Evolutionary conservation across 1,139 yeast species (phyloP), one percentile per base, ranked within the genome.

Genomic region (Debaryomyces sp.): DNA sequence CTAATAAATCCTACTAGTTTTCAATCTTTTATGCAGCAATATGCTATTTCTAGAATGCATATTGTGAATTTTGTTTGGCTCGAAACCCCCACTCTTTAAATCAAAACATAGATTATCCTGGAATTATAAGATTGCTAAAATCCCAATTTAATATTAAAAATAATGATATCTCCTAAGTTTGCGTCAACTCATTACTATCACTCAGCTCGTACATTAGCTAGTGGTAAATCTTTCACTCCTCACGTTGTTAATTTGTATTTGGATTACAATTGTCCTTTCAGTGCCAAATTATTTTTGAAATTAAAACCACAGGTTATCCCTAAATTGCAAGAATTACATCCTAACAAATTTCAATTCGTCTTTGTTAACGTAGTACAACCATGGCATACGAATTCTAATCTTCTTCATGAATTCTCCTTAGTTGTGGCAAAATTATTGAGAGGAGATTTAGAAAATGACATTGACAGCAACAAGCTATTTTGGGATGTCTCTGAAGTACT

Each of bases 261-360:
- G 44, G 97, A 90, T 70, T 89, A 87, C 73, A 80, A 84, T 54
- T 90, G 97, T 63, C 92, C 87, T 1, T 90, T 80, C 67, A 80
- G 88, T 56, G 86, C 78, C 42, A 87, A 82, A 62, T 58, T 87
- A 49, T 90, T 77, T 70, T 67, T 72, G 52, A 84, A 84, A 49
- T 66, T 89, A 53, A 72, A 77, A 52, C 63, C 71, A 12, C 71
- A 73, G 22, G 75, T 88, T 13, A 74, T 85, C 36, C 90, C 91
- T 5, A 55, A 66, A 35, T 67, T 85, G 46, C 75, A 81, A 45
- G 54, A 67, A 43, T 65, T 71, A 45, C 71, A 76, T 52, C 82
- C 85, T 0, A 77, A 75, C 46, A 64, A 75, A 53, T 81, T 85
- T 58, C 83, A 82, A 57, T 74, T 85, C 50, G 78, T 80, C 4